Percentiles rank a stretch among this genome's conserved stretches.
Conservation (phyloP, 306 rosid species). For the Quercus agrifolia region DNA sequence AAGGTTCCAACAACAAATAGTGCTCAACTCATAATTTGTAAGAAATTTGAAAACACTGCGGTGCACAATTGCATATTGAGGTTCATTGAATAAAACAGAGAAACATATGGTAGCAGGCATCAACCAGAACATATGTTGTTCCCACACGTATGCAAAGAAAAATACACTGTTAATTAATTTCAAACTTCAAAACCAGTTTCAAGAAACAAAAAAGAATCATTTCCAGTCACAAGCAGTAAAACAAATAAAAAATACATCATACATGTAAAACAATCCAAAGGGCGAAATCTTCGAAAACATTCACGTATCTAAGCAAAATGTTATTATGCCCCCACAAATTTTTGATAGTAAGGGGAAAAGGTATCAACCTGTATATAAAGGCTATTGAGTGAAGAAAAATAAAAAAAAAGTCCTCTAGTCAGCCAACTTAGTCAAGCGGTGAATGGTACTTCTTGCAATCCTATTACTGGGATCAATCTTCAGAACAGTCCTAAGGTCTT, state of each 20-base stretch:
- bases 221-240: slow-evolving; percentile 26
- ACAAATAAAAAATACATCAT: slow-evolving; percentile 27
- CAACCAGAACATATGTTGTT: background rate
- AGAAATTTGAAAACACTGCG: background rate
- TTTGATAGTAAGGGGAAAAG: slow-evolving; percentile 15
- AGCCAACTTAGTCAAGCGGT: slow-evolving; percentile 83
- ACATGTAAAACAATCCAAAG: slow-evolving; percentile 26
- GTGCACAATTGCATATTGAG: background rate
- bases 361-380: slow-evolving; percentile 20
- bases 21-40: background rate
- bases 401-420: slow-evolving; percentile 34
- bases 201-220: slow-evolving; percentile 28
- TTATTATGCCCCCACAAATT: slow-evolving; percentile 27
- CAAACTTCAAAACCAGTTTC: slow-evolving; percentile 3
- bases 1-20: background rate
- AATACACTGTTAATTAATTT: background rate
- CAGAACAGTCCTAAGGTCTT: slow-evolving; percentile 84
- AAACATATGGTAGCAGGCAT: background rate
- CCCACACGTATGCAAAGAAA: background rate
- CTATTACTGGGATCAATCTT: slow-evolving; percentile 87
- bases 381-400: background rate
- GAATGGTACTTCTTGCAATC: slow-evolving; percentile 92
- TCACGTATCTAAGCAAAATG: slow-evolving; percentile 4
- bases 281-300: slow-evolving; percentile 11
- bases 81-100: background rate